Conservation (phyloP, 495 filamentous ascomycete species). For the Penicillium turbatum region DNA sequence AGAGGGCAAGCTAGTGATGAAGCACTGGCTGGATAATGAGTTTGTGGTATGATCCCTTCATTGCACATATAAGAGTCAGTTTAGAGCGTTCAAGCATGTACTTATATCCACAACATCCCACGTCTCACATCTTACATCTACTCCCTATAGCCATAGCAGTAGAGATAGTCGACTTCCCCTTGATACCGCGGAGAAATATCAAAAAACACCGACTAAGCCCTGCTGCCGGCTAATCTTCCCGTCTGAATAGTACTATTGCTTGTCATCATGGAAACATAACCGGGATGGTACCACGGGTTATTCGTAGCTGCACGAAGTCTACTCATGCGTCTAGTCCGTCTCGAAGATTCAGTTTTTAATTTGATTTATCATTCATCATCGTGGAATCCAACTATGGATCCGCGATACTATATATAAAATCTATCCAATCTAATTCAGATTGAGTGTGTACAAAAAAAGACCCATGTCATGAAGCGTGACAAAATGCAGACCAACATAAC, state of each 20-base stretch:
- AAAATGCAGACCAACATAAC: neutral
- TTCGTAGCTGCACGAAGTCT: too few species aligned
- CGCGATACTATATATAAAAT: neutral
- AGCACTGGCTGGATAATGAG: slow-evolving; percentile 73
- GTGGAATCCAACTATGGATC: neutral
- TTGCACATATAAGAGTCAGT: neutral
- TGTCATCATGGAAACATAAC: too few species aligned
- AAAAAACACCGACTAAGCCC: slow-evolving; percentile 55
- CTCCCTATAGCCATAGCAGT: too few species aligned
- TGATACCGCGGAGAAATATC: slow-evolving; percentile 25
- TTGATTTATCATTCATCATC: neutral
- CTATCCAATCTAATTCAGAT: too few species aligned
- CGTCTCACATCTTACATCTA: too few species aligned
- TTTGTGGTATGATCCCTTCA: slow-evolving; percentile 57
- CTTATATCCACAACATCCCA: neutral
- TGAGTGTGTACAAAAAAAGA: neutral
- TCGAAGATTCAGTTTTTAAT: too few species aligned
- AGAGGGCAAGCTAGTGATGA: slow-evolving; percentile 74
- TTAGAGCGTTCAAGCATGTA: slow-evolving; percentile 2
- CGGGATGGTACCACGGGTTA: too few species aligned
- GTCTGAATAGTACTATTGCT: too few species aligned
- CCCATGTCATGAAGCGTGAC: neutral
- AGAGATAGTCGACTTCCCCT: too few species aligned
- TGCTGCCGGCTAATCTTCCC: slow-evolving; percentile 59
- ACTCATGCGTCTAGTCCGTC: too few species aligned